Evolutionary conservation across 441 rosid species (phyloP).

Genomic region (Corymbia citriodora): DNA sequence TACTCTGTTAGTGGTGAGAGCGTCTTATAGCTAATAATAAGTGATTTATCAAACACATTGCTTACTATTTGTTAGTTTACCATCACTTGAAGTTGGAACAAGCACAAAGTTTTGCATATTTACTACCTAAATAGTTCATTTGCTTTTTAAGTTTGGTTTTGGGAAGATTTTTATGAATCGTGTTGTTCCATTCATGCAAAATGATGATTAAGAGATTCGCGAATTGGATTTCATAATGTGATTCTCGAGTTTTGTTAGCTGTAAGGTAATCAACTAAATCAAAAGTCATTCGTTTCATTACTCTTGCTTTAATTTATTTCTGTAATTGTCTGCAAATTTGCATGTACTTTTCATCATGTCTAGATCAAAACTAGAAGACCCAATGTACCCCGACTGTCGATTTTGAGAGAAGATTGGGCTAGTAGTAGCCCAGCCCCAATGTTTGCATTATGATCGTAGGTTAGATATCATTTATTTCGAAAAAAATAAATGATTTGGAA

Average conservation of each 20-base stretch:
- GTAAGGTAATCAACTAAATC: not conserved
- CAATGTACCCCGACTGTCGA: too few relatives aligned
- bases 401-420: too few relatives aligned
- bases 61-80: too few relatives aligned
- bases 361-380: not conserved
- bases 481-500: too few relatives aligned
- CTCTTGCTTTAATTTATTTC: not conserved
- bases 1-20: not conserved
- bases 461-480: too few relatives aligned
- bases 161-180: not conserved
- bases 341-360: not conserved
- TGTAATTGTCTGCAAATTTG: not conserved
- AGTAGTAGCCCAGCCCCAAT: too few relatives aligned
- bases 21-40: not conserved
- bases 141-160: too few relatives aligned
- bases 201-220: not conserved
- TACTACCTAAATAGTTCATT: not conserved
- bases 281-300: not conserved
- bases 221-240: not conserved
- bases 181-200: not conserved
- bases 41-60: not conserved
- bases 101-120: not conserved
- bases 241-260: fast-evolving
- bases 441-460: too few relatives aligned
- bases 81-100: not conserved